Base-by-base conservation (phyloP, 2,329 filamentous ascomycete genomes). In the Amauroascus niger region DNA sequence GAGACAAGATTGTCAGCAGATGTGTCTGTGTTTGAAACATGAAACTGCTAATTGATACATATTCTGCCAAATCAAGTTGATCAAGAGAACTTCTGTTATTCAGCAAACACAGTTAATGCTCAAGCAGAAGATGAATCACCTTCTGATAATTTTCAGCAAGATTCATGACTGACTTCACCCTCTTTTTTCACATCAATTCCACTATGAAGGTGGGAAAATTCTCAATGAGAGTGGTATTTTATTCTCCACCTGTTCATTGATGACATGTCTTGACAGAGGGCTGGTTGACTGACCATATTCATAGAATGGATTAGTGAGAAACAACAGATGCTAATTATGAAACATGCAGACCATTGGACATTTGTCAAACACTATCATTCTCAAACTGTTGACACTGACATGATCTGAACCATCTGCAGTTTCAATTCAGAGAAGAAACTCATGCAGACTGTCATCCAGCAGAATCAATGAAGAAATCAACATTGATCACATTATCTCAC, bases 311-410 rank as follows among this genome's bases (percentile, higher is more conserved):
- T 43, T 9, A 43, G 52, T 14, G 32, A 61, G 48, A 53, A 54
- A 32, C 40, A 59, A 43, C 52, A 56, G 37, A 55, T 52, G 33
- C 49, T 61, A 52, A 61, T 60, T 28, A 61, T 61, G 44, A 61
- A 61, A 44, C 57, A 61, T 45, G 48, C 58, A 18, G 57, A 50
- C 32, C 32, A 46, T 30, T 53, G 55, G 16, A 60, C 53, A 26
- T 62, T 62, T 54, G 39, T 62, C 3, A 49, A 62, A 33, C 55
- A 60, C 47, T 59, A 62, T 51, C 56, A 54, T 54, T 49, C 59
- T 28, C 39, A 53, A 30, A 56, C 54, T 9, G 52, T 60, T 33
- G 56, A 51, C 14, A 52, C 39, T 24, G 39, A 43, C 39, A 43
- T 43, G 39, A 43, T 43, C 39, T 13, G 39, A n/a, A 20, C 39